A percentile compares a stretch with the other conserved stretches of the same genome.
Conservation (phyloP, 2,329 filamentous ascomycete species). For the Westerdykella sp. region DNA sequence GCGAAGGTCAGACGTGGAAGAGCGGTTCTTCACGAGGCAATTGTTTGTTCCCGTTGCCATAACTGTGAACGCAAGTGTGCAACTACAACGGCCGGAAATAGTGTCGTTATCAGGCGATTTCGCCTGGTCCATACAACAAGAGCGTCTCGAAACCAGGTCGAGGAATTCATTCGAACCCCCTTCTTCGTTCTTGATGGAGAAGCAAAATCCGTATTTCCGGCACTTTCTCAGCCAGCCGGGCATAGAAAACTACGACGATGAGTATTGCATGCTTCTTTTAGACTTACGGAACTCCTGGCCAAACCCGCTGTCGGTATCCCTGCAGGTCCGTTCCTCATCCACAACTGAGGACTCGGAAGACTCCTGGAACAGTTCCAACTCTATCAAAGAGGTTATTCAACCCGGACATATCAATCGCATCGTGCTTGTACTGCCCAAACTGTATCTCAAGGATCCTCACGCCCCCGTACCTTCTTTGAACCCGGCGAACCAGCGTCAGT, state of each 20-base stretch:
- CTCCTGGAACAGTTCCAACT: slow-evolving; percentile 16
- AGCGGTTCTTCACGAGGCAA: slow-evolving; percentile 77
- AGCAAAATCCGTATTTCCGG: slow-evolving; percentile 40
- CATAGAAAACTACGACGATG: slow-evolving; percentile 38
- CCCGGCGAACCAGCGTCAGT: slow-evolving; percentile 78
- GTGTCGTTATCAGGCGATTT: slow-evolving; percentile 65
- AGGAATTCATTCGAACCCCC: slow-evolving; percentile 1
- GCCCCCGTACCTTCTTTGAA: slow-evolving; percentile 74
- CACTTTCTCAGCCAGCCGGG: slow-evolving; percentile 40
- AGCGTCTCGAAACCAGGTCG: slow-evolving; percentile 1
- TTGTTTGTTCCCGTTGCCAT: slow-evolving; percentile 74
- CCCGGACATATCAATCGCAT: slow-evolving; percentile 63
- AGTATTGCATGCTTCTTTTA: slow-evolving; percentile 72
- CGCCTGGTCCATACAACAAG: slow-evolving; percentile 51
- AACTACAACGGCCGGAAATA: slow-evolving; percentile 73
- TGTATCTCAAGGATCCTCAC: slow-evolving; percentile 71
- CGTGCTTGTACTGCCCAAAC: slow-evolving; percentile 66
- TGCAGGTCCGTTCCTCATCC: slow-evolving; percentile 43
- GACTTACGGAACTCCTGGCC: slow-evolving; percentile 91
- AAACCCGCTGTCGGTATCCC: slow-evolving; percentile 62
- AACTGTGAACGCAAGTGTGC: slow-evolving; percentile 87
- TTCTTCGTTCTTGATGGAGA: slow-evolving; percentile 9
- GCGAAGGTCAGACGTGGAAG: slow-evolving; percentile 59
- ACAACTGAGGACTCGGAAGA: slow-evolving; percentile 3
- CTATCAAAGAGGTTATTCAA: slow-evolving; percentile 44